Evolutionary conservation across 148 eudicot genomes (phyloP).

Genomic region (Chenopodium quinoa): DNA sequence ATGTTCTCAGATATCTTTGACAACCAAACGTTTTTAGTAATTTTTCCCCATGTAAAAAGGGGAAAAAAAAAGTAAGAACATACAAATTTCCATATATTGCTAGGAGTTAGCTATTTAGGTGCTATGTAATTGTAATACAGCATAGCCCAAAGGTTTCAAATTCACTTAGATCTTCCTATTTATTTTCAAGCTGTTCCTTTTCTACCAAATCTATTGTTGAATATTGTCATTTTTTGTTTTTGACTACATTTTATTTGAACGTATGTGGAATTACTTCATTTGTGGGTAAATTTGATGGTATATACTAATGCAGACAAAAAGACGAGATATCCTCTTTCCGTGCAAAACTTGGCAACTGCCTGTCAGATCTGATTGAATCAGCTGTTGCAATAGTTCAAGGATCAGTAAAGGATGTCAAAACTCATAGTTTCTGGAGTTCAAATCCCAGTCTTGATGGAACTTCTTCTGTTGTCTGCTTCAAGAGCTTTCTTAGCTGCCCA

Average conservation of each 20-base stretch:
- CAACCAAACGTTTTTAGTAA: background rate
- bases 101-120: background rate
- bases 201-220: background rate
- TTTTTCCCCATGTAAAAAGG: background rate
- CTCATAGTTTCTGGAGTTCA: conserved; percentile 42
- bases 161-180: too few relatives aligned
- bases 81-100: background rate
- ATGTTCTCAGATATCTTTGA: background rate
- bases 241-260: background rate
- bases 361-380: conserved; percentile 56
- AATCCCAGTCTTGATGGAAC: conserved; percentile 47
- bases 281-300: conserved; percentile 18
- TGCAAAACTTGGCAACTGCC: conserved; percentile 43
- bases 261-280: background rate
- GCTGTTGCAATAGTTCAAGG: conserved; percentile 54
- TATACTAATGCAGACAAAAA: conserved; percentile 47
- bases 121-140: background rate
- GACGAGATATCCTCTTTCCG: conserved; percentile 45
- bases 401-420: conserved; percentile 32
- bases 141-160: background rate
- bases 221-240: background rate
- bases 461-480: conserved; percentile 45
- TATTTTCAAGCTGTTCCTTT: background rate
- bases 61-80: background rate
- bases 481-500: conserved; percentile 58